A percentile compares a stretch with the other conserved stretches of the same genome.
Evolutionary conservation across 1,284 basidiomycete genomes (phyloP).

Genomic region (Malassezia sympodialis): DNA sequence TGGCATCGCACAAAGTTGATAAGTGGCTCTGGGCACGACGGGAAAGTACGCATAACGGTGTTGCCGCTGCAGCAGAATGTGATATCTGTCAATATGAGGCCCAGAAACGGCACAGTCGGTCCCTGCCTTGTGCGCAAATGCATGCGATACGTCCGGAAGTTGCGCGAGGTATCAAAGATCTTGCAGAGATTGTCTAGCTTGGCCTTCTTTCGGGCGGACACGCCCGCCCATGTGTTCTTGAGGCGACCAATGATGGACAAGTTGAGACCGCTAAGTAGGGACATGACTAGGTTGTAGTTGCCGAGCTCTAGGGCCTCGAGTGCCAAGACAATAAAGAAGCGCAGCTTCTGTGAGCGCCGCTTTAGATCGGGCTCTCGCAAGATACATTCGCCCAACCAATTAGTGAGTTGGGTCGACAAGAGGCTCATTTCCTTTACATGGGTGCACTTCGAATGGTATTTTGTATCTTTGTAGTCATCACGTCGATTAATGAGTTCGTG

Average conservation of each 20-base stretch:
- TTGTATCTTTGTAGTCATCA: constrained; percentile 19
- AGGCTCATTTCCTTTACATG: constrained; percentile 49
- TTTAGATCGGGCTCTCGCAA: constrained; percentile 49
- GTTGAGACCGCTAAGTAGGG: constrained; percentile 50
- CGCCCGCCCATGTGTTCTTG: constrained; percentile 56
- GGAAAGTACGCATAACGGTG: constrained; percentile 63
- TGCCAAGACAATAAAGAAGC: constrained; percentile 51
- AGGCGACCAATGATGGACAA: constrained; percentile 48
- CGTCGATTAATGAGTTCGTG: constrained; percentile 50
- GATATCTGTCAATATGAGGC: constrained; percentile 76
- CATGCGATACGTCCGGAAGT: constrained; percentile 83
- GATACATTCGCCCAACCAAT: constrained; percentile 52
- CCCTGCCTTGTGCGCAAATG: constrained; percentile 52
- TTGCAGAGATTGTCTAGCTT: constrained; percentile 71
- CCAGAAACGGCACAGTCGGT: constrained; percentile 50
- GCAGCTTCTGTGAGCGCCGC: constrained; percentile 47
- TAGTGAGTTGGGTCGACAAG: constrained; percentile 50
- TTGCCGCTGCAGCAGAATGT: constrained; percentile 95
- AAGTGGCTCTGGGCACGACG: constrained; percentile 61
- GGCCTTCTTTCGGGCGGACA: constrained; percentile 71
- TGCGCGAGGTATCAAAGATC: constrained; percentile 76
- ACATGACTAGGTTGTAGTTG: constrained; percentile 51
- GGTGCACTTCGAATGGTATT: not conserved
- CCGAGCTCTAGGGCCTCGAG: constrained; percentile 47
- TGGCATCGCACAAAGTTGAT: constrained; percentile 74